These are phyloP conservation scores for Colletotrichum coccodes DNA, from an alignment of 2,329 filamentous ascomycete species.

Conservation along the genomic window DNA sequence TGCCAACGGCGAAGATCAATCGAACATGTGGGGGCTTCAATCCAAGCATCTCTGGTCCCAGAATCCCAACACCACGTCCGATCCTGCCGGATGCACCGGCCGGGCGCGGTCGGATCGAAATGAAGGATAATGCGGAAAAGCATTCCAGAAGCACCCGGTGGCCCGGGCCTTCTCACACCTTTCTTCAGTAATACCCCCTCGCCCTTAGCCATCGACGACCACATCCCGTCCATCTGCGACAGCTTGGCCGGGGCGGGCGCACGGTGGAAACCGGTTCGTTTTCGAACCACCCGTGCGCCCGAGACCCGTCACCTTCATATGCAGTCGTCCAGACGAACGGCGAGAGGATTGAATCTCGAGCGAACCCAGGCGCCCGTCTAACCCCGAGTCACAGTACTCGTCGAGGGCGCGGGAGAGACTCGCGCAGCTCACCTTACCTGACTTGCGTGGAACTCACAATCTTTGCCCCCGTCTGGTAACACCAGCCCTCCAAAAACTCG, in stretches of 20 bases:
- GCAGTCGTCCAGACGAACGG: neutral
- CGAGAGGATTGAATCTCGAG: neutral
- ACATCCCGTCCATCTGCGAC: conserved; percentile 5
- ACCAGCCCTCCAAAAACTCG: conserved; percentile 4
- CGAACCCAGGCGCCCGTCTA: neutral
- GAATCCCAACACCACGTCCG: neutral
- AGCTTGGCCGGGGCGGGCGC: neutral
- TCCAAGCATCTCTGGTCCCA: neutral
- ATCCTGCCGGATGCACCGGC: neutral
- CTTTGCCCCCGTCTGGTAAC: neutral
- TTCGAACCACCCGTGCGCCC: neutral
- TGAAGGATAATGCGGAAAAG: neutral
- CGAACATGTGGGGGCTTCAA: conserved; percentile 14
- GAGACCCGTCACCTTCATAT: neutral
- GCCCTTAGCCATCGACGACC: conserved; percentile 1
- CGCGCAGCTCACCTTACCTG: no score
- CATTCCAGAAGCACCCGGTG: neutral
- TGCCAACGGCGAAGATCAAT: conserved; percentile 15
- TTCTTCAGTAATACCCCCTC: no score
- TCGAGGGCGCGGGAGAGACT: no score
- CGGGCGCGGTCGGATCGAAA: neutral
- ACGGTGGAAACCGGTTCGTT: neutral
- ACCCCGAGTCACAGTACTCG: no score
- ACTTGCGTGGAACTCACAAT: neutral
- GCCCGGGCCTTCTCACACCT: no score